A percentile compares a stretch with the other conserved stretches of the same genome.
These are phyloP conservation scores for Poa pratensis DNA, from an alignment of 176 grass and related monocot species.

Conservation along the genomic window DNA sequence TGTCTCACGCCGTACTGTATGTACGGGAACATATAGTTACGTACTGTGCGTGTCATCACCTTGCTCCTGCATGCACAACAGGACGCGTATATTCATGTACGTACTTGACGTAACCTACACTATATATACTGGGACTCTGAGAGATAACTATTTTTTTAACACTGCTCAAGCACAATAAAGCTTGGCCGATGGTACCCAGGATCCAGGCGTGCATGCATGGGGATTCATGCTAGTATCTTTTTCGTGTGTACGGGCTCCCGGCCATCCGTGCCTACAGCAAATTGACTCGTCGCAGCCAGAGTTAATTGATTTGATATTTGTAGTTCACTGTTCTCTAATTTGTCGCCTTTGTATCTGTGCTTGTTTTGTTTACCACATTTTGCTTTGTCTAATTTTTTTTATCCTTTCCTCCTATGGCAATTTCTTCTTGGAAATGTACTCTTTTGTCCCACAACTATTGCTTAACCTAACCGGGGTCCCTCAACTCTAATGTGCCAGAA, in stretches of 20 bases:
- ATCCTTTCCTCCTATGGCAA: not conserved
- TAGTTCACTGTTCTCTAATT: not conserved
- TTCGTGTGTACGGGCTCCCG: not conserved
- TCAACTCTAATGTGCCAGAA: too few relatives aligned
- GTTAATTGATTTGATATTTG: not conserved
- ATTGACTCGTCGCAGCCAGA: not conserved
- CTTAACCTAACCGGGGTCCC: too few relatives aligned
- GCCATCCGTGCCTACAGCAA: slow-evolving; percentile 3
- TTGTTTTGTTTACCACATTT: not conserved
- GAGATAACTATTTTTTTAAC: not conserved
- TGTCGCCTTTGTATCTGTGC: not conserved
- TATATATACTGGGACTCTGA: not conserved
- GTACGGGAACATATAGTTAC: not conserved
- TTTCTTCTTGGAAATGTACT: not conserved
- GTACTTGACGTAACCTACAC: too few relatives aligned
- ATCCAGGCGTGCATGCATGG: not conserved
- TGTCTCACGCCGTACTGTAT: not conserved
- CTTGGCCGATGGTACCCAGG: not conserved
- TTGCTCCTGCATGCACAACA: too few relatives aligned
- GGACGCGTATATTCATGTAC: too few relatives aligned
- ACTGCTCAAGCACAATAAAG: not conserved
- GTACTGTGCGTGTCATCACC: not conserved
- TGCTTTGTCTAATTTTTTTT: not conserved
- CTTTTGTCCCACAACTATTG: too few relatives aligned
- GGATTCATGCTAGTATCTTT: not conserved